Evolutionary conservation across 1,284 basidiomycete genomes (phyloP).

Genomic region (Sanghuangporus weigelae): DNA sequence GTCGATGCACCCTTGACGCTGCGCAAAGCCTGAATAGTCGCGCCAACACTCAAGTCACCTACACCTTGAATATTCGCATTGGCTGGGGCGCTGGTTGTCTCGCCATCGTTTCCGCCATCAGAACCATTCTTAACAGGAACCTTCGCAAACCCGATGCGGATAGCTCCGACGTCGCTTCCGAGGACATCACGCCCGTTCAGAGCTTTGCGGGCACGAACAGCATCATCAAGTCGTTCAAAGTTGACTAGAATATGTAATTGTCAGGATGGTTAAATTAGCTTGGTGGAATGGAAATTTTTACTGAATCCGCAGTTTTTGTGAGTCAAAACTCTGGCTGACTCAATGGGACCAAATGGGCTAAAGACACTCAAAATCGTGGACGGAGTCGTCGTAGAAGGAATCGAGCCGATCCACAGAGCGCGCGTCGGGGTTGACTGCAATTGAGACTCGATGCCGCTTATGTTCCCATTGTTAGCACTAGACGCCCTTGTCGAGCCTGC

Average conservation of each 20-base stretch:
- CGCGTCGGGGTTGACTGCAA: slow-evolving; percentile 84
- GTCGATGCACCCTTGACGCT: slow-evolving; percentile 83
- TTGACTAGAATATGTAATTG: slow-evolving; percentile 56
- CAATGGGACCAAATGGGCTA: slow-evolving; percentile 94
- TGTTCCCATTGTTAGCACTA: slow-evolving; percentile 37
- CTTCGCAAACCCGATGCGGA: slow-evolving; percentile 94
- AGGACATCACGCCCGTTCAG: slow-evolving; percentile 93
- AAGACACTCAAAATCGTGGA: slow-evolving; percentile 90
- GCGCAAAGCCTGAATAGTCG: slow-evolving; percentile 79
- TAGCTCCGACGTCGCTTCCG: slow-evolving; percentile 91
- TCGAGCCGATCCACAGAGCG: slow-evolving; percentile 94
- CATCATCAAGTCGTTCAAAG: slow-evolving; percentile 95
- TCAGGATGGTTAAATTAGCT: slow-evolving; percentile 15
- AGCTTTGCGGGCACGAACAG: slow-evolving; percentile 90
- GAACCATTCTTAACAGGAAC: slow-evolving; percentile 85
- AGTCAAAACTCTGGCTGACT: slow-evolving; percentile 90
- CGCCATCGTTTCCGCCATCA: slow-evolving; percentile 60
- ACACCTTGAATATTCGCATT: slow-evolving; percentile 63
- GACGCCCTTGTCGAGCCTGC: slow-evolving; percentile 53
- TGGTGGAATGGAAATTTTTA: slow-evolving; percentile 35
- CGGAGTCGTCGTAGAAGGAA: slow-evolving; percentile 89
- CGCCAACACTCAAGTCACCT: slow-evolving; percentile 76
- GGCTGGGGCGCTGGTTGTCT: slow-evolving; percentile 20
- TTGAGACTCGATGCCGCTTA: slow-evolving; percentile 72
- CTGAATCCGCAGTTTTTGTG: slow-evolving; percentile 97